Percentiles rank a stretch among this genome's conserved stretches.
Evolutionary conservation across 2,329 filamentous ascomycete genomes (phyloP).

Genomic region (Beauveria sp.): DNA sequence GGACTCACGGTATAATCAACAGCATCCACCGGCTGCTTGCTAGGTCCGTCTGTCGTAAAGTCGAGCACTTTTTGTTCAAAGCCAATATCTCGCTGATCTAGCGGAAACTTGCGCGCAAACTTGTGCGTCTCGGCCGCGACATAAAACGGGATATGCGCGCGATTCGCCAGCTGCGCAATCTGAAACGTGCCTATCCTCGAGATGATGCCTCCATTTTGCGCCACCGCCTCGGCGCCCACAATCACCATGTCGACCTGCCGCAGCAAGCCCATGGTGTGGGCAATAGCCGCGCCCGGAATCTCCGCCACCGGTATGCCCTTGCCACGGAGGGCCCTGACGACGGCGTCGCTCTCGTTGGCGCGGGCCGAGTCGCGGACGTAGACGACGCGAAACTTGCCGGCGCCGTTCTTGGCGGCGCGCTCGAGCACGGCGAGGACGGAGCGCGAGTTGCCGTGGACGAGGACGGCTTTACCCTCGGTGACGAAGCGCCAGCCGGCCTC

Average conservation of each 20-base stretch:
- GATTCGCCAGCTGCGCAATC: constrained; percentile 71
- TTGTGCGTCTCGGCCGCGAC: constrained; percentile 95
- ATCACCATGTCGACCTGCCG: constrained; percentile 58
- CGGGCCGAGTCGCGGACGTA: constrained; percentile 59
- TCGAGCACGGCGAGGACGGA: constrained; percentile 73
- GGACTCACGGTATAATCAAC: constrained; percentile 63
- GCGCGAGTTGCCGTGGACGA: constrained; percentile 83
- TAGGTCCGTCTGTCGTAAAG: constrained; percentile 51
- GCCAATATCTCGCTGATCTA: constrained; percentile 73
- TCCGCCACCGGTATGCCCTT: constrained; percentile 73
- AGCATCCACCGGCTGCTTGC: constrained; percentile 41
- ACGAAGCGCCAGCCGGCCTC: constrained; percentile 72
- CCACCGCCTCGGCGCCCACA: constrained; percentile 74
- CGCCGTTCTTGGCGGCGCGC: constrained; percentile 51
- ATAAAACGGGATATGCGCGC: constrained; percentile 68
- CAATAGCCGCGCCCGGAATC: constrained; percentile 55
- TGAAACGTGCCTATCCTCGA: constrained; percentile 80
- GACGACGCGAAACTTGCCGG: constrained; percentile 71
- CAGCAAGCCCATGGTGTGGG: constrained; percentile 58
- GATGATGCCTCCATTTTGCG: constrained; percentile 89
- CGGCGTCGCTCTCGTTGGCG: constrained; percentile 56
- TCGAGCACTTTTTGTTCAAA: constrained; percentile 70
- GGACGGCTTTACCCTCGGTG: constrained; percentile 67
- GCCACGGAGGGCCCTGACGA: constrained; percentile 62
- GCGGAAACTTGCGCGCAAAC: constrained; percentile 80